Conservation (phyloP, 805 yeast genomes). For the Pichia pseudocactophila region DNA sequence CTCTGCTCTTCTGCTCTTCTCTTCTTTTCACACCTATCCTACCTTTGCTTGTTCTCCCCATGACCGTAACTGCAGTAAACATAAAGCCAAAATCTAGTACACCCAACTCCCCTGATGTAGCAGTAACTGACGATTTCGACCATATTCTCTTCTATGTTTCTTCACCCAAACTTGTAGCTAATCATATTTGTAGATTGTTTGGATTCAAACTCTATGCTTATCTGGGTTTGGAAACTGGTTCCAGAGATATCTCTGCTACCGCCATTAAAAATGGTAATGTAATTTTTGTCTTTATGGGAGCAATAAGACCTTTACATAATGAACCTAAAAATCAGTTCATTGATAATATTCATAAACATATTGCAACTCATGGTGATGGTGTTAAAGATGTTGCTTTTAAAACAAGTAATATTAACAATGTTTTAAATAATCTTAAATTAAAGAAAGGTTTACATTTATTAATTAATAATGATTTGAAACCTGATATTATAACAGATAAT, state of each 20-base stretch:
- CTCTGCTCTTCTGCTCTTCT: too few relatives aligned
- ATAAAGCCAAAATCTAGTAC: too few relatives aligned
- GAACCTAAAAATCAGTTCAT: conserved; percentile 11
- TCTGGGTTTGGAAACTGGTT: conserved; percentile 62
- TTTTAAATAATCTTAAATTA: not conserved
- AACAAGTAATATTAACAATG: conserved; percentile 38
- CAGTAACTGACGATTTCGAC: conserved; percentile 38
- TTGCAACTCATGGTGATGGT: conserved; percentile 62
- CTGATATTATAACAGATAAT: conserved; percentile 30
- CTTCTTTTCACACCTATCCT: too few relatives aligned
- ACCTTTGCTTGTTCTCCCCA: too few relatives aligned
- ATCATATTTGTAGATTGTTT: conserved; percentile 41
- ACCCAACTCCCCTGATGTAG: too few relatives aligned
- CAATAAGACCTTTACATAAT: conserved; percentile 24
- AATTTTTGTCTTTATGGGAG: conserved; percentile 38
- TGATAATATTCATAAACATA: conserved; percentile 35
- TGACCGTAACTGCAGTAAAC: too few relatives aligned
- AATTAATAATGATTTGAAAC: conserved; percentile 36
- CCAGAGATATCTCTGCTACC: conserved; percentile 43
- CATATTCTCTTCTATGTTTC: conserved; percentile 64
- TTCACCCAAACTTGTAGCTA: conserved; percentile 60
- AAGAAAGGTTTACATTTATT: conserved; percentile 1
- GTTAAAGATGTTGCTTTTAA: conserved; percentile 67
- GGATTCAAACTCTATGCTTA: conserved; percentile 62
- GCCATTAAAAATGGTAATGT: conserved; percentile 53